Conservation (phyloP, 768 basidiomycete genomes). For the Mycena sanguinolenta region DNA sequence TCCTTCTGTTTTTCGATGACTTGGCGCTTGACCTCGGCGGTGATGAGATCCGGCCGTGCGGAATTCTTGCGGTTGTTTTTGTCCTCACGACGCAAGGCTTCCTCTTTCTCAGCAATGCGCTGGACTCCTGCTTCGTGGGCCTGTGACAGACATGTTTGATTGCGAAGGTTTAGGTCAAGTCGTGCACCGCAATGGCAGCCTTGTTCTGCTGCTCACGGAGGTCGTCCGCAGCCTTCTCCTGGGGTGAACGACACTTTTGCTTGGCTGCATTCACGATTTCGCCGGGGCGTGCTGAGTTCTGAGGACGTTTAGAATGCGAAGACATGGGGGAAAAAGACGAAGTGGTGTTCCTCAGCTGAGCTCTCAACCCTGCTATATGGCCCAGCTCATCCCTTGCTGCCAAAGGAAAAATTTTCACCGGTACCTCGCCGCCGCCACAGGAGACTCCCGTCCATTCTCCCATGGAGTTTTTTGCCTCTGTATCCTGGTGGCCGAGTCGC, state of each 20-base stretch:
- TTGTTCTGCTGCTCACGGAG: not conserved
- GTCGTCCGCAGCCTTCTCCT: not conserved
- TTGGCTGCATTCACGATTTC: not conserved
- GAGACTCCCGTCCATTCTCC: too few species aligned
- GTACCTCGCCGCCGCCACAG: too few species aligned
- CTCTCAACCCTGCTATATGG: not conserved
- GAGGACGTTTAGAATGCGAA: not conserved
- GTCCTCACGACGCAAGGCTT: not conserved
- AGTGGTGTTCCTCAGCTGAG: not conserved
- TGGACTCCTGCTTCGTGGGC: not conserved
- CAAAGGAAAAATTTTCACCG: too few species aligned
- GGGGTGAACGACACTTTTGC: not conserved
- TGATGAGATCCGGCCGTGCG: not conserved
- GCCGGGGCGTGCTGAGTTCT: not conserved
- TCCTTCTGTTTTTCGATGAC: not conserved
- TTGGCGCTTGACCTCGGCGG: not conserved
- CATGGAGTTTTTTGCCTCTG: too few species aligned
- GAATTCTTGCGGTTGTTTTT: not conserved
- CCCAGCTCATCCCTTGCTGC: slow-evolving; percentile 3
- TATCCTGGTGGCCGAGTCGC: too few species aligned
- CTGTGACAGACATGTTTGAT: too few species aligned
- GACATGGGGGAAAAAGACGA: not conserved
- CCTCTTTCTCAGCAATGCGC: not conserved
- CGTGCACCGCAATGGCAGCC: too few species aligned
- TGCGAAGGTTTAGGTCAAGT: too few species aligned